Evolutionary conservation across 2,329 filamentous ascomycete species (phyloP).

Genomic region (Penicillium decumbens): DNA sequence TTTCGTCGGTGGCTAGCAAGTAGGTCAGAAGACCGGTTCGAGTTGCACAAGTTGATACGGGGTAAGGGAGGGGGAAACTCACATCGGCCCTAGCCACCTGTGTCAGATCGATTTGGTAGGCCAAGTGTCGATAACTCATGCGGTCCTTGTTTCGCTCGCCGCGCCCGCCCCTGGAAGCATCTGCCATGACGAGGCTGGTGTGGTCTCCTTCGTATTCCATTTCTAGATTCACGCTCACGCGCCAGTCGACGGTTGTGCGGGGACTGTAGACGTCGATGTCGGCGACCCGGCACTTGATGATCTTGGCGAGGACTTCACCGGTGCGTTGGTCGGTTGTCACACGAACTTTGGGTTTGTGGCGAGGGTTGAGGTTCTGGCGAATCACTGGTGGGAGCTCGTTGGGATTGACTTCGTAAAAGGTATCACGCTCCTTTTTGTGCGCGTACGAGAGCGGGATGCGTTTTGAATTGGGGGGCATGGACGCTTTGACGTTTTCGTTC

Average conservation of each 20-base stretch:
- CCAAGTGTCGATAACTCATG: conserved; percentile 81
- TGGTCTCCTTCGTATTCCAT: conserved; percentile 73
- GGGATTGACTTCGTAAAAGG: conserved; percentile 70
- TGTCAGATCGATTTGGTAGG: conserved; percentile 87
- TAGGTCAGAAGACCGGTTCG: conserved; percentile 13
- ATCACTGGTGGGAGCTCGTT: conserved; percentile 62
- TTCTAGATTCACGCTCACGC: conserved; percentile 91
- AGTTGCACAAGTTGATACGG: conserved; percentile 5
- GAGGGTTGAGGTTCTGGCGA: conserved; percentile 55
- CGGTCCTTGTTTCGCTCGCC: conserved; percentile 78
- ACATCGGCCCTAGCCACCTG: conserved; percentile 65
- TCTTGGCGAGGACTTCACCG: conserved; percentile 67
- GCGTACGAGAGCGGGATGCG: conserved; percentile 61
- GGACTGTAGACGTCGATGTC: conserved; percentile 88
- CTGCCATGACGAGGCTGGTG: conserved; percentile 49
- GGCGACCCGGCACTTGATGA: conserved; percentile 83
- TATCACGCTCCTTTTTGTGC: conserved; percentile 77
- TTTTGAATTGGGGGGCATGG: conserved; percentile 37
- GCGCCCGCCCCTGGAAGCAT: conserved; percentile 35
- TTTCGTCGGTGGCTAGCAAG: conserved; percentile 28
- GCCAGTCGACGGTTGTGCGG: conserved; percentile 73
- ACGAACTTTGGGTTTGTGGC: conserved; percentile 61
- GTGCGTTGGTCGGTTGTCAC: conserved; percentile 73
- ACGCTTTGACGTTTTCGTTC: conserved; percentile 62
- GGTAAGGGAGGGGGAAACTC: conserved; percentile 16